A percentile compares a stretch with the other conserved stretches of the same genome.
Conservation (phyloP, 345 rosid genomes). For the Pugionium dolabratum region DNA sequence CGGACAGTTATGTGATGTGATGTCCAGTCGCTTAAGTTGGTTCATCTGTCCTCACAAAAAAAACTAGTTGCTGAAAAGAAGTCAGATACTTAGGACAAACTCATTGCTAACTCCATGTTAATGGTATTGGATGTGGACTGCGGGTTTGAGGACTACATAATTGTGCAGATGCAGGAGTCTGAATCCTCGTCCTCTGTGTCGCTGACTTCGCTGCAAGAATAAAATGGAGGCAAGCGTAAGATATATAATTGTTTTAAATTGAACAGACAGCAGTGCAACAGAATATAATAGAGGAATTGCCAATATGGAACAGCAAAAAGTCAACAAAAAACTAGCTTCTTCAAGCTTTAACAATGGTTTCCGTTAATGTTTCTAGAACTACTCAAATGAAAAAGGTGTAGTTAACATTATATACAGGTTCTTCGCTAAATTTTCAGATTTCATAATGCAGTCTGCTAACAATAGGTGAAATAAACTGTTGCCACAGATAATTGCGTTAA, state of each 20-base stretch:
- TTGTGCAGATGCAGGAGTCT: slow-evolving; percentile 78
- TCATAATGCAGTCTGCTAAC: no score
- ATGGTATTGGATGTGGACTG: slow-evolving; percentile 23
- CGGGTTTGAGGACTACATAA: slow-evolving; percentile 60
- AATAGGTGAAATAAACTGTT: no score
- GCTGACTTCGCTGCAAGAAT: slow-evolving; percentile 72
- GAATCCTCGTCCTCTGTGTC: slow-evolving; percentile 82
- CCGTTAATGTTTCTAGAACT: no score
- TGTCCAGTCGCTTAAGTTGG: slow-evolving; percentile 30
- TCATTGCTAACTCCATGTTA: slow-evolving; percentile 35
- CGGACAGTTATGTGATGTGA: slow-evolving; percentile 21
- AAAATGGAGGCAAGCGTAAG: neutral
- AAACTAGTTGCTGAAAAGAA: slow-evolving; percentile 26
- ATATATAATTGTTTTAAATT: slow-evolving; percentile 15
- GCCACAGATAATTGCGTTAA: no score
- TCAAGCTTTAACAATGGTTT: no score
- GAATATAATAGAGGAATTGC: neutral
- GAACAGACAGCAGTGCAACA: slow-evolving; percentile 14
- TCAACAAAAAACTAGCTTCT: no score
- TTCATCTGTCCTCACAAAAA: slow-evolving; percentile 24
- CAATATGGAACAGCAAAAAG: no score
- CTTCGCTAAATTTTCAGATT: no score
- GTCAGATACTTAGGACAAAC: slow-evolving; percentile 28
- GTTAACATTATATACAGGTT: no score
- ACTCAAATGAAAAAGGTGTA: no score